These are phyloP conservation scores for Hygrocybe coccinea DNA, from an alignment of 768 basidiomycete genomes.

Conservation along the genomic window DNA sequence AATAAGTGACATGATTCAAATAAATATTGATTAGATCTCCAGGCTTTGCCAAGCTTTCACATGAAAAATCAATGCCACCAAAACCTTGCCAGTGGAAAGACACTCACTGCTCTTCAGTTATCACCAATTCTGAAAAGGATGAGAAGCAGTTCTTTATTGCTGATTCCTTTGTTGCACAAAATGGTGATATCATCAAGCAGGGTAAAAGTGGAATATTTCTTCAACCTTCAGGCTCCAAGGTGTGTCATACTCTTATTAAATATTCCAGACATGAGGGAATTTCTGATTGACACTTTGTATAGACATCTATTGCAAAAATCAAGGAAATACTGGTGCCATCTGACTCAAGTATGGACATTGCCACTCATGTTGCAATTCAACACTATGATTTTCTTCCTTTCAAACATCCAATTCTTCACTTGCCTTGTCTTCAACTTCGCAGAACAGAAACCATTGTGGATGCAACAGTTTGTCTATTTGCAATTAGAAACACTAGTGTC, in stretches of 20 bases:
- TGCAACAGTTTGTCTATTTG: background rate
- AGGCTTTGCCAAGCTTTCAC: no score
- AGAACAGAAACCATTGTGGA: background rate
- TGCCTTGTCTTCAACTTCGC: background rate
- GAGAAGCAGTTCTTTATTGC: no score
- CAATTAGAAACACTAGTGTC: background rate
- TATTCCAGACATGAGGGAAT: background rate
- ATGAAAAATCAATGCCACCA: no score
- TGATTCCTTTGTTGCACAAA: no score
- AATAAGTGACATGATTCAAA: no score
- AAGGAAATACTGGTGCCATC: constrained; percentile 5
- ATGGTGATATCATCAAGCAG: no score
- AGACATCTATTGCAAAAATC: background rate
- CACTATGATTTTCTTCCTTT: background rate
- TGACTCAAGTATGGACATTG: background rate
- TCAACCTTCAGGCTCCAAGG: background rate
- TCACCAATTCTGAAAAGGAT: no score
- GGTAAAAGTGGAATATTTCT: no score
- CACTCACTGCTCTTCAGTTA: no score
- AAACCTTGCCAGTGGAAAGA: no score
- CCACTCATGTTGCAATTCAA: background rate
- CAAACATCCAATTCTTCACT: background rate
- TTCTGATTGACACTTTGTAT: no score
- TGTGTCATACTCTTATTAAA: background rate
- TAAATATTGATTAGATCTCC: no score